Evolutionary conservation across 371 early-diverging fungal species (phyloP), one percentile per base, ranked within the genome.

Genomic region (Sporodiniella umbellata): DNA sequence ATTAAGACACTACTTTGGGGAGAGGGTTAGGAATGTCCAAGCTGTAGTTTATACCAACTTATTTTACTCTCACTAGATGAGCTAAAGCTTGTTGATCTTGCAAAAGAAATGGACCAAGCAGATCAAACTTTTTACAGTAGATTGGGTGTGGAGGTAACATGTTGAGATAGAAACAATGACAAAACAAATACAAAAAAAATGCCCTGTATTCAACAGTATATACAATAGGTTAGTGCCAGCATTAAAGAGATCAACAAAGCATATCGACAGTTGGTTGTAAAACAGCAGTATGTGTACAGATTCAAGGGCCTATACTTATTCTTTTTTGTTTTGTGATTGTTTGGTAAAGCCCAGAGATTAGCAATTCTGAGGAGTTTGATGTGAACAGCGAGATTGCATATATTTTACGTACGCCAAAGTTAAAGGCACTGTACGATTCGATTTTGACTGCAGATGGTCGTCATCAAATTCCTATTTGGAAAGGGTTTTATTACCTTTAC

Each of bases 61-160:
- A 5, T 24, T 11, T 25, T 22, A 15, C 8, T 25, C 7, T 35
- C 2, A 21, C 8, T 24, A 56, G 60, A 50, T 46, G 54, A 60
- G 22, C 45, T 45, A 2, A 26, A 42, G 7, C 6, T 60, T 8
- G 45, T 60, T 54, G 60, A 60, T 11, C 42, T 54, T 28, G 38
- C 42, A 21, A 35, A 33, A 7, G 31, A 33, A 19, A 28, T 47
- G 22, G 49, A 42, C 15, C 31, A 46, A 4, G 30, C 43, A 18
- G 38, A 57, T 8, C 43, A 51, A n/a, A 35, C 50, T 21, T 60
- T 60, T 51, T 60, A 60, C 31, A 19, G 30, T 10, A 54, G 55
- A 49, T 30, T 60, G 23, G 47, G 47, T 14, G 51, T 60, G 2
- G 21, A 59, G 50, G 60, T 54, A 53, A 49, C 1, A 15, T 38